Conservation (phyloP, 2,329 filamentous ascomycete genomes). For the Colletotrichum aenigma region DNA sequence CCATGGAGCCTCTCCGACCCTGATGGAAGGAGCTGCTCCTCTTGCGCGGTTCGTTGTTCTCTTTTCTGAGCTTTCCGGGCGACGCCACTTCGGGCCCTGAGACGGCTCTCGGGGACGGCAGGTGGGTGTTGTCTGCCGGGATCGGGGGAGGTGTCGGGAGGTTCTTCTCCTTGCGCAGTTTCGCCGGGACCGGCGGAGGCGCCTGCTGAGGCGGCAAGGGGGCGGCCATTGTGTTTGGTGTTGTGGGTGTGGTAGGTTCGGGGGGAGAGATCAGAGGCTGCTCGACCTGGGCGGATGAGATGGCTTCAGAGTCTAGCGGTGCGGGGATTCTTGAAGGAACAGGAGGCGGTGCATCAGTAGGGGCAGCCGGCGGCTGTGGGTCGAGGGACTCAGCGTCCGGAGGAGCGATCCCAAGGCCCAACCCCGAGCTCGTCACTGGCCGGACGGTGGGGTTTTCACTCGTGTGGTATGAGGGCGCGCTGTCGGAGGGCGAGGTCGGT, state of each 20-base stretch:
- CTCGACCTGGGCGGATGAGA: neutral
- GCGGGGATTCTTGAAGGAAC: constrained; percentile 6
- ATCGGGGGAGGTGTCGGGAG: neutral
- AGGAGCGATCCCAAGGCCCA: constrained; percentile 8
- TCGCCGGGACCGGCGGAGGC: constrained; percentile 8
- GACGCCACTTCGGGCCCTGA: neutral
- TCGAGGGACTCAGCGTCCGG: neutral
- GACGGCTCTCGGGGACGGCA: neutral
- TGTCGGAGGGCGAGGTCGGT: constrained; percentile 16
- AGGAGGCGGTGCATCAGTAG: constrained; percentile 14
- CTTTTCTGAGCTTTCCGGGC: constrained; percentile 35
- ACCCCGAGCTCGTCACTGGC: neutral
- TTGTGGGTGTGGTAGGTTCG: neutral
- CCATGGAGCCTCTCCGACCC: constrained; percentile 21
- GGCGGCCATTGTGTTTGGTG: constrained; percentile 3
- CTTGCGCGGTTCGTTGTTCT: constrained; percentile 27
- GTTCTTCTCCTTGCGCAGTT: constrained; percentile 16
- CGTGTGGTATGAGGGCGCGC: constrained; percentile 9
- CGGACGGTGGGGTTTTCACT: neutral
- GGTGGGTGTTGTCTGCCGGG: neutral
- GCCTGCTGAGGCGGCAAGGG: constrained; percentile 9
- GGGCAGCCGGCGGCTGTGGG: neutral
- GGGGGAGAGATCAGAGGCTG: neutral
- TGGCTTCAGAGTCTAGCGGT: neutral
- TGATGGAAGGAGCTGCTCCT: constrained; percentile 38